A percentile compares a stretch with the other conserved stretches of the same genome.
Evolutionary conservation across 2,329 filamentous ascomycete genomes (phyloP).

Genomic region (Cytospora chrysosperma): DNA sequence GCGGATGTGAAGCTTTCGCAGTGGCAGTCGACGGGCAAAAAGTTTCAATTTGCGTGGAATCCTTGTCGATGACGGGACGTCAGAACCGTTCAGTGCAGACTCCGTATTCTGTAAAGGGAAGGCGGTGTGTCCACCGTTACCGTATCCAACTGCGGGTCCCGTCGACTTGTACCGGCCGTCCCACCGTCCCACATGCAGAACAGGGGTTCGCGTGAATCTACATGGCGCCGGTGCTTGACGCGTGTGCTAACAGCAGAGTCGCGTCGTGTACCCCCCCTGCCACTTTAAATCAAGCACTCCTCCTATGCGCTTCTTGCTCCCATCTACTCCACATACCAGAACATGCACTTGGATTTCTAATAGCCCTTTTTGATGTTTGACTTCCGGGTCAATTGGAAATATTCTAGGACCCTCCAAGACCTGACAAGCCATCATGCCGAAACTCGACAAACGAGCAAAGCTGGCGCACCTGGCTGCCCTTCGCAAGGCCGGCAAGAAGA

Average conservation of each 20-base stretch:
- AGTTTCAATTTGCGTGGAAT: neutral
- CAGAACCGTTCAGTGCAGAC: neutral
- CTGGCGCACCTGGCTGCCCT: constrained; percentile 81
- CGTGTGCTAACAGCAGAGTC: constrained; percentile 9
- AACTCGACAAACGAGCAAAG: constrained; percentile 47
- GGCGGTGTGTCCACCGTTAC: constrained; percentile 4
- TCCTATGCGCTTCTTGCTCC: constrained; percentile 12
- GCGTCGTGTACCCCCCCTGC: constrained; percentile 20
- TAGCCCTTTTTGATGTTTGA: constrained; percentile 2
- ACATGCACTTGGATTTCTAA: constrained; percentile 9
- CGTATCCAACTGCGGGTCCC: neutral
- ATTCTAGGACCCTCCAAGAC: neutral
- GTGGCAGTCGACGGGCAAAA: neutral
- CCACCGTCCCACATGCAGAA: neutral
- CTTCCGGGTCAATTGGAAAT: constrained; percentile 4
- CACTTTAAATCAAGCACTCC: constrained; percentile 22
- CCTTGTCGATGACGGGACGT: neutral
- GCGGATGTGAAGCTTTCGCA: neutral
- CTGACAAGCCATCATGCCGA: constrained; percentile 40
- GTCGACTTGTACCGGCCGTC: neutral
- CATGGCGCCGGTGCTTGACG: constrained; percentile 12
- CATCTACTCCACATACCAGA: constrained; percentile 17
- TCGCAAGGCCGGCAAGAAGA: constrained; percentile 86
- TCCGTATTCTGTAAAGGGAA: neutral
- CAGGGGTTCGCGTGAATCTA: constrained; percentile 25